Evolutionary conservation across 768 basidiomycete species (phyloP).

Genomic region (Suillus lakei): DNA sequence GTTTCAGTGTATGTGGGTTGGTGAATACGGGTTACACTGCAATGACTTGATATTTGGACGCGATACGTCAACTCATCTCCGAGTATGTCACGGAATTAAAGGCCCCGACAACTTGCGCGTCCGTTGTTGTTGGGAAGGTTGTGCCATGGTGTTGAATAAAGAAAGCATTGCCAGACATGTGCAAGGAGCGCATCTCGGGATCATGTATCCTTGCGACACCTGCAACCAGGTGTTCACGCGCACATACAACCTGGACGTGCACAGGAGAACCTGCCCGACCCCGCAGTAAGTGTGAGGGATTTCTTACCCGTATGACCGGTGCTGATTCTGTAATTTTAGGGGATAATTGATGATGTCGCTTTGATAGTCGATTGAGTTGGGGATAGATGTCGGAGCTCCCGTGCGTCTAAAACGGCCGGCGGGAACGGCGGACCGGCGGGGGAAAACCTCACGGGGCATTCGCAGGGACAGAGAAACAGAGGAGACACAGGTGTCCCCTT

Average conservation of each 20-base stretch:
- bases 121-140: constrained; percentile 24
- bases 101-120: constrained; percentile 21
- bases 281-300: neutral
- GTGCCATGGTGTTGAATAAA: constrained; percentile 22
- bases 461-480: neutral
- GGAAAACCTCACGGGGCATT: neutral
- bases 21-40: neutral
- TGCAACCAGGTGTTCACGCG: constrained; percentile 26
- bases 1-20: neutral
- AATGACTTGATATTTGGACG: neutral
- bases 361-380: neutral
- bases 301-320: neutral
- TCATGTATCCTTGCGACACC: constrained; percentile 27
- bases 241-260: constrained; percentile 19
- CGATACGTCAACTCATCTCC: constrained; percentile 25
- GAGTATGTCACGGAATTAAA: constrained; percentile 20
- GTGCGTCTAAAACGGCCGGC: neutral
- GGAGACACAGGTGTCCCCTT: neutral
- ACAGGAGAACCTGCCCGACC: constrained; percentile 18
- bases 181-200: constrained; percentile 26
- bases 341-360: neutral
- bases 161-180: constrained; percentile 32
- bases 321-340: neutral
- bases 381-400: neutral
- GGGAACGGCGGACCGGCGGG: neutral